Conservation (phyloP, 257 asterid genomes). For the Penstemon davidsonii region DNA sequence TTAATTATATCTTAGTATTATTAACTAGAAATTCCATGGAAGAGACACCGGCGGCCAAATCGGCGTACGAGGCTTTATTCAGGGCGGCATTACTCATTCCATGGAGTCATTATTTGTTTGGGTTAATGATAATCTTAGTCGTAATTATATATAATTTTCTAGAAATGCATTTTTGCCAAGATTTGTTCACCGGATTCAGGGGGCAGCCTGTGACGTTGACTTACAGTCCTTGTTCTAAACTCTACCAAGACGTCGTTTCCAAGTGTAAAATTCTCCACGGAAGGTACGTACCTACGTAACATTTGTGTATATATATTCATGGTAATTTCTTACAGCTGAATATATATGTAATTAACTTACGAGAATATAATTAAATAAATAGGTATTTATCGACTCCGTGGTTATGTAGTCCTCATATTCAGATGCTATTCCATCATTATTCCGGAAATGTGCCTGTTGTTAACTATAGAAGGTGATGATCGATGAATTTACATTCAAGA, state of each 20-base stretch:
- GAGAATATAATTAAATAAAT: conserved; percentile 7
- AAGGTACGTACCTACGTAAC: conserved; percentile 34
- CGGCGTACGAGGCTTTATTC: conserved; percentile 52
- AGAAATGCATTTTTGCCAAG: conserved; percentile 64
- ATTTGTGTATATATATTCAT: not conserved
- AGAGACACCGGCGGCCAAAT: conserved; percentile 26
- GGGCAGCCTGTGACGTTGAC: conserved; percentile 64
- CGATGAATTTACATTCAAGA: too few relatives aligned
- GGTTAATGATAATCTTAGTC: conserved; percentile 31
- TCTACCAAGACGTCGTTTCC: conserved; percentile 60
- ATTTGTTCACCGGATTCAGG: conserved; percentile 63
- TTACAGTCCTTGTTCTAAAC: conserved; percentile 45
- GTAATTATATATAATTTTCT: conserved; percentile 52
- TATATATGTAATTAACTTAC: not conserved
- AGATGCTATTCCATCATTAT: conserved; percentile 62
- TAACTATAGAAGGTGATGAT: conserved; percentile 62
- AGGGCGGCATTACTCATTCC: conserved; percentile 50
- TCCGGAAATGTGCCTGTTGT: conserved; percentile 69
- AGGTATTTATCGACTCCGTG: conserved; percentile 91
- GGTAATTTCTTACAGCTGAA: not conserved
- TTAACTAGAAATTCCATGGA: conserved; percentile 28
- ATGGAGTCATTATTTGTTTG: conserved; percentile 47
- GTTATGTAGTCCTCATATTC: conserved; percentile 89
- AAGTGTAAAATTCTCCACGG: conserved; percentile 69
- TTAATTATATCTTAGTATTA: not conserved